Conservation (phyloP, 2,329 filamentous ascomycete species). For the Pseudocercospora cruenta region DNA sequence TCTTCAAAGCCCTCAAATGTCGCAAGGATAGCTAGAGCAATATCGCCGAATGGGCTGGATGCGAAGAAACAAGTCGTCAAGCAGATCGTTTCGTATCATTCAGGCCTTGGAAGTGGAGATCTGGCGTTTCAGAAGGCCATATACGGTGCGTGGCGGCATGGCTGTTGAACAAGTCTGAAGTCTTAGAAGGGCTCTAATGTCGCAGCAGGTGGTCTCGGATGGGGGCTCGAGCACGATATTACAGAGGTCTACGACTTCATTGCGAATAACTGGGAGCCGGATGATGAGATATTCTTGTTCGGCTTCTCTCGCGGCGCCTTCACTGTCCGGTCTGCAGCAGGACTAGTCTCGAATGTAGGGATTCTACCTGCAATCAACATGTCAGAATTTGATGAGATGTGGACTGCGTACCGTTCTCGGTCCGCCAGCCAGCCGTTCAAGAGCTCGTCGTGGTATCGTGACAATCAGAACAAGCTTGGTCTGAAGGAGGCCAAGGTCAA, state of each 20-base stretch:
- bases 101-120: conserved; percentile 50
- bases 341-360: conserved; percentile 21
- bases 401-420: conserved; percentile 16
- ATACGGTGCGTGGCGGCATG: conserved; percentile 7
- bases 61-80: conserved; percentile 37
- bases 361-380: conserved; percentile 21
- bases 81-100: conserved; percentile 55
- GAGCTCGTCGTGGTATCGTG: conserved; percentile 16
- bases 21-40: conserved; percentile 50
- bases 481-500: conserved; percentile 36
- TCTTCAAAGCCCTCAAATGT: conserved; percentile 50
- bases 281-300: conserved; percentile 50
- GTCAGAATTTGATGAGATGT: conserved; percentile 19
- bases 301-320: conserved; percentile 50
- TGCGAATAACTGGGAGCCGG: conserved; percentile 53
- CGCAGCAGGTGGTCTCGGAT: conserved; percentile 17
- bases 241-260: conserved; percentile 52
- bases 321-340: conserved; percentile 23
- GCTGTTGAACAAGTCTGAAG: not conserved
- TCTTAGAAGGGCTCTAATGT: no score
- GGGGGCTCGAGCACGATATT: conserved; percentile 48
- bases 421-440: conserved; percentile 8
- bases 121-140: conserved; percentile 22
- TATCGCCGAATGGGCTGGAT: conserved; percentile 48
- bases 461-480: conserved; percentile 8